A percentile compares a stretch with the other conserved stretches of the same genome.
phyloP scores from a whole-genome alignment of 2,329 filamentous ascomycete species.

The Trichoderma pleuroti region DNA sequence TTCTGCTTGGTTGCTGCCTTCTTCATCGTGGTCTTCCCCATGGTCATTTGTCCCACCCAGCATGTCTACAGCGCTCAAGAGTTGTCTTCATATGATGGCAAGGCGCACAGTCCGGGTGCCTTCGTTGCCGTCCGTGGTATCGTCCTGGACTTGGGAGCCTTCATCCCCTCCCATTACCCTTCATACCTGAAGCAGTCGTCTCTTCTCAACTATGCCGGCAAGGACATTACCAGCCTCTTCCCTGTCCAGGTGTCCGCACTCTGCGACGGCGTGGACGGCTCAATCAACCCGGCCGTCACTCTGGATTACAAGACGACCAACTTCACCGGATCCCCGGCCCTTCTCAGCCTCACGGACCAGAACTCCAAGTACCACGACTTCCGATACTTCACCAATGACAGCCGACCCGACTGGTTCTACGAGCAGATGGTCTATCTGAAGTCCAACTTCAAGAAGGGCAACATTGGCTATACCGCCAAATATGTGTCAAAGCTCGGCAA shows the following conservation, averaged over 20 bases:
- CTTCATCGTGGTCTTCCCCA: conserved; percentile 85
- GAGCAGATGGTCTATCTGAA: conserved; percentile 81
- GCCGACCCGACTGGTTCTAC: conserved; percentile 84
- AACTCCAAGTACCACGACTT: conserved; percentile 92
- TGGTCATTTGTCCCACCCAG: conserved; percentile 86
- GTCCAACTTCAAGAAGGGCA: conserved; percentile 78
- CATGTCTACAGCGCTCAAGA: conserved; percentile 80
- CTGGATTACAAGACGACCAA: conserved; percentile 82
- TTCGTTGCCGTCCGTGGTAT: conserved; percentile 83
- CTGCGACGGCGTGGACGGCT: conserved; percentile 71
- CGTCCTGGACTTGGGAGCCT: conserved; percentile 77
- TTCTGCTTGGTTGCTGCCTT: conserved; percentile 75
- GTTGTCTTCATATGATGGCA: conserved; percentile 69
- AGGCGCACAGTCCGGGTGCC: conserved; percentile 54
- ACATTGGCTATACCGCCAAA: conserved; percentile 74
- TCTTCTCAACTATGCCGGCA: conserved; percentile 77
- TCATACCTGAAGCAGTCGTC: conserved; percentile 54
- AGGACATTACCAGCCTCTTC: conserved; percentile 85
- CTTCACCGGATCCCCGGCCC: conserved; percentile 60
- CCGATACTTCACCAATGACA: conserved; percentile 76
- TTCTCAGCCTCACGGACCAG: conserved; percentile 63
- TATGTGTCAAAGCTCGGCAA: conserved; percentile 71
- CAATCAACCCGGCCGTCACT: conserved; percentile 66
- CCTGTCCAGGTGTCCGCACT: conserved; percentile 91
- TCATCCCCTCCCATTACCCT: conserved; percentile 71